Conservation (phyloP, 257 asterid species). For the Catharanthus roseus region DNA sequence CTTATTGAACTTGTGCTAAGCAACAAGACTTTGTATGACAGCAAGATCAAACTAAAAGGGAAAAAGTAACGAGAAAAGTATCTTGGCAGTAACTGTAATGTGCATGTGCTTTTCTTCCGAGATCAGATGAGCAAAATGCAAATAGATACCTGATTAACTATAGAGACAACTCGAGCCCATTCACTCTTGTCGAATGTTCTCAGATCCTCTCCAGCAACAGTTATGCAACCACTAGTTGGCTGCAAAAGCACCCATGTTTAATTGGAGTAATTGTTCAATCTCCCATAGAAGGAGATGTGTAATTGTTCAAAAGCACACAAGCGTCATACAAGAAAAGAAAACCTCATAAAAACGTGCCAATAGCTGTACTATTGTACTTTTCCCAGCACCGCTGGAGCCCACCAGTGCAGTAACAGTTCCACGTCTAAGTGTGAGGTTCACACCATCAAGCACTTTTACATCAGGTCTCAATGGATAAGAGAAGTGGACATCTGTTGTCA, state of each 20-base stretch:
- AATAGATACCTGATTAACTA: conserved; percentile 77
- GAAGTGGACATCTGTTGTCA: conserved; percentile 68
- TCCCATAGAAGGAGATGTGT: background rate
- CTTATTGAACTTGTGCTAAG: background rate
- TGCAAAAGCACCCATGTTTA: conserved; percentile 29
- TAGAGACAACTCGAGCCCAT: conserved; percentile 90
- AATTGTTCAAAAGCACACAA: background rate
- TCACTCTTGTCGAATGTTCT: conserved; percentile 87
- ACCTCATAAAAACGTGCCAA: conserved; percentile 97
- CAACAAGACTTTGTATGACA: background rate
- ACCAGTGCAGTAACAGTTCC: conserved; percentile 96
- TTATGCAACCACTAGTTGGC: conserved; percentile 88
- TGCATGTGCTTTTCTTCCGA: background rate
- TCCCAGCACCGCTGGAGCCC: conserved; percentile 97
- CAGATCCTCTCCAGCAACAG: conserved; percentile 95
- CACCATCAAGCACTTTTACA: conserved; percentile 73
- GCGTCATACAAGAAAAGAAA: conserved; percentile 6
- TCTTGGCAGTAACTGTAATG: background rate
- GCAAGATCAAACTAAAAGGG: background rate
- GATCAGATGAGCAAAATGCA: conserved; percentile 14
- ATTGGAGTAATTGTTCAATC: background rate
- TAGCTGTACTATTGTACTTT: conserved; percentile 92
- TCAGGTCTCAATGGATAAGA: conserved; percentile 94
- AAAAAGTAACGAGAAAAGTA: background rate
- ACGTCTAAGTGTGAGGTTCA: conserved; percentile 62